Base-by-base conservation (phyloP, 1,284 basidiomycete species). In the Heterobasidion irregulare region DNA sequence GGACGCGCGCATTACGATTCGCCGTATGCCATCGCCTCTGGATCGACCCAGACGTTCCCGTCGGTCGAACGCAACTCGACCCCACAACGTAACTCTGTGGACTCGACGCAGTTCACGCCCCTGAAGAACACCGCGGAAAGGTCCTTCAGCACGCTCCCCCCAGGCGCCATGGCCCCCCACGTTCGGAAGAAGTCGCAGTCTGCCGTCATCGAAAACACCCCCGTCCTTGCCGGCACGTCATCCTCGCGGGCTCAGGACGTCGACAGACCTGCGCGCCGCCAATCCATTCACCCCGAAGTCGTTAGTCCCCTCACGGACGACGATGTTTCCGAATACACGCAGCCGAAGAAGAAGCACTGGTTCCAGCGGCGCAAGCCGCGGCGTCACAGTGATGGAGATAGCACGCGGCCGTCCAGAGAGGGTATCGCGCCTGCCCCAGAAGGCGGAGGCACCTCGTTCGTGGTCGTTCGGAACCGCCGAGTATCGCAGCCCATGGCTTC, bases 161-260 rank as follows among this genome's bases (percentile, higher is more conserved):
- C 78, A 4, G 84, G 86, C 8, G 84, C 83, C 8, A 80, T 83
- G 77, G 72, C 77, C 45, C 80, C 83, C n/a, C 85, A 88, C 64
- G 71, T 79, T 35, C 80, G 89, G 36, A 89, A 82, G n/a, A 83
- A 83, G 70, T 89, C 86, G 26, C 89, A 92, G 65, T 85, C 83
- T 6, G 89, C 89, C 1, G 80, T 92, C 58, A 82, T 92, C 32
- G 86, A 87, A 66, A 74, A 86, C 64, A 73, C 74, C 45, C 64
- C 68, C 3, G 59, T 61, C 7, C 50, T 64, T 33, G 16, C 34
- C 36, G 35, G n/a, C 6, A 35, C 44, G 50, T 56, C 44, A 49
- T 47, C 34, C 52, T 48, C 18, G 3, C 2, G 16, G 0, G 8
- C 57, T 45, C 55, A 57, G 51, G 54, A 52, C 49, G 32, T 50